phyloP scores from a whole-genome alignment of 1,284 basidiomycete genomes.

The Fomitiporia mediterranea region DNA sequence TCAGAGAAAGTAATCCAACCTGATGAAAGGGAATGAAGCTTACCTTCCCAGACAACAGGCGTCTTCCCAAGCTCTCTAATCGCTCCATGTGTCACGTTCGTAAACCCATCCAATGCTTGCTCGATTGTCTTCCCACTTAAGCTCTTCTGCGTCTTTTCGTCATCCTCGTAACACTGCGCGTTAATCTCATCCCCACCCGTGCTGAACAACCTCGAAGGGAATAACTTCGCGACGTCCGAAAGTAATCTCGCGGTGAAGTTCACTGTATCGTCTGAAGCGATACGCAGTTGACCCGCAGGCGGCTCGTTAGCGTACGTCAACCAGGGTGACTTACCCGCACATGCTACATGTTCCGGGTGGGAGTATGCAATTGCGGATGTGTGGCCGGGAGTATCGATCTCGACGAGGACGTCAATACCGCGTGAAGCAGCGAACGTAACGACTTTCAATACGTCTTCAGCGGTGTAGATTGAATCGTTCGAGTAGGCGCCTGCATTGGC shows the following conservation, averaged over 20 bases:
- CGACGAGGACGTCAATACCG: conserved; percentile 75
- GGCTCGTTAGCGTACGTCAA: conserved; percentile 52
- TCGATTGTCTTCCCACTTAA: conserved; percentile 33
- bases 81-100: conserved; percentile 33
- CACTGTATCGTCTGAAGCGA: conserved; percentile 31
- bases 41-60: conserved; percentile 46
- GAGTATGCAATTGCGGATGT: conserved; percentile 62
- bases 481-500: conserved; percentile 32
- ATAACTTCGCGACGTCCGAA: conserved; percentile 23
- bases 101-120: conserved; percentile 37
- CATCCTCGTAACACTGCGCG: conserved; percentile 36
- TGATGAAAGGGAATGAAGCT: not conserved
- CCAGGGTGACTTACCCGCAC: conserved; percentile 62
- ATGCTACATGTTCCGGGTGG: conserved; percentile 73
- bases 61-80: conserved; percentile 34
- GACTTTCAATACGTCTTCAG: conserved; percentile 57
- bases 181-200: conserved; percentile 52
- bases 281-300: conserved; percentile 44
- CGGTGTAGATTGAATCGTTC: conserved; percentile 50
- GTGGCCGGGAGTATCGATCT: conserved; percentile 76
- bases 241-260: conserved; percentile 35
- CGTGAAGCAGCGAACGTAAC: conserved; percentile 67
- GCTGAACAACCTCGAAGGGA: conserved; percentile 35
- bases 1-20: not conserved
- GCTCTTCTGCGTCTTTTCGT: conserved; percentile 28